Evolutionary conservation across 306 rosid species (phyloP).

Genomic region (Citrullus mucosospermus): DNA sequence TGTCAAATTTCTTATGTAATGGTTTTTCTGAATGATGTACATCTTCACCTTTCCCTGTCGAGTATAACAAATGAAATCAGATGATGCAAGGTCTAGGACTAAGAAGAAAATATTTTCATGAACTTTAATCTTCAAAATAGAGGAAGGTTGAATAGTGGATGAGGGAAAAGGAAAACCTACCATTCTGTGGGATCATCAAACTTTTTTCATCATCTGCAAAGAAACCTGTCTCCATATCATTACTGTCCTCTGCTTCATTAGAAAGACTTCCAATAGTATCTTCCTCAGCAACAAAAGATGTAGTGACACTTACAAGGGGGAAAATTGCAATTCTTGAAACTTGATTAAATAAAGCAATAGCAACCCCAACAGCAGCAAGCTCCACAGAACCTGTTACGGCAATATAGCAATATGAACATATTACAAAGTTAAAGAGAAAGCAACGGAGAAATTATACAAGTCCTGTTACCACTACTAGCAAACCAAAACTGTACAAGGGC

Average conservation of each 20-base stretch:
- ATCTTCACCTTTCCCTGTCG: conserved; percentile 25
- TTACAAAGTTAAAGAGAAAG: neutral
- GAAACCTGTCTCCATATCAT: conserved; percentile 31
- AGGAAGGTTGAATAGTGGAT: neutral
- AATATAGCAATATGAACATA: neutral
- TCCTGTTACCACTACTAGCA: neutral
- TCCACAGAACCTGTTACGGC: conserved; percentile 61
- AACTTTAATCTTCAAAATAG: neutral
- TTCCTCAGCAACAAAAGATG: conserved; percentile 97
- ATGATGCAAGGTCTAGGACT: neutral
- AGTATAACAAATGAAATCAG: conserved; percentile 5
- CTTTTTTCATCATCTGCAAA: conserved; percentile 29
- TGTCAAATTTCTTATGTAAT: conserved; percentile 22
- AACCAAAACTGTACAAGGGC: neutral
- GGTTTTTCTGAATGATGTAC: conserved; percentile 25
- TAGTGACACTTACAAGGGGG: conserved; percentile 87
- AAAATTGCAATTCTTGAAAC: conserved; percentile 80
- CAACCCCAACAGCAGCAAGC: conserved; percentile 97
- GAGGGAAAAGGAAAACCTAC: conserved; percentile 18
- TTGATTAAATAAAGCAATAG: conserved; percentile 91
- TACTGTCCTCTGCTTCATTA: conserved; percentile 22
- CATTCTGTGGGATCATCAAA: conserved; percentile 40
- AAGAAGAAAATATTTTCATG: neutral
- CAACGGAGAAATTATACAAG: neutral
- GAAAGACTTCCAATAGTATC: conserved; percentile 35